Conservation (phyloP, 495 filamentous ascomycete genomes). For the Xylaria longipes region DNA sequence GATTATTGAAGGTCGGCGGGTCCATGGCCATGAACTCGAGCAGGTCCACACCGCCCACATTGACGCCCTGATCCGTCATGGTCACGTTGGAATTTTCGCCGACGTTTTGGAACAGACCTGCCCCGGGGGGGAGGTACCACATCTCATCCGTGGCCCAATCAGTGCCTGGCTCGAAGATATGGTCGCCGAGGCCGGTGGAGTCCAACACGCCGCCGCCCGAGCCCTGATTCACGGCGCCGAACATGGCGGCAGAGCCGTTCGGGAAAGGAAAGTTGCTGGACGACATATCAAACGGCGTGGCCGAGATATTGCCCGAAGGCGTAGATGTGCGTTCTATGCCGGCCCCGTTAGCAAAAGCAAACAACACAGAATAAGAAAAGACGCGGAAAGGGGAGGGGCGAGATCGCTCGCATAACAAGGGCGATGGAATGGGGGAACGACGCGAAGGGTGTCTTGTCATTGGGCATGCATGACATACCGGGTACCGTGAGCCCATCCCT, state of each 20-base stretch:
- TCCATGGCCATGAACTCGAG: constrained; percentile 66
- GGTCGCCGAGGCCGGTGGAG: constrained; percentile 32
- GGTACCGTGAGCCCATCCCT: constrained; percentile 38
- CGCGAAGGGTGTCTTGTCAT: neutral
- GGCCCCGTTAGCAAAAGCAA: constrained; percentile 18
- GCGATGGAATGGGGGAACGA: neutral
- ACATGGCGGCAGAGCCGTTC: constrained; percentile 51
- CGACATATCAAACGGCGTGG: constrained; percentile 60
- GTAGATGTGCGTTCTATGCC: constrained; percentile 51
- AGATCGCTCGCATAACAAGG: neutral
- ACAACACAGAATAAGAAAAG: neutral
- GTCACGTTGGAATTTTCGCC: constrained; percentile 56
- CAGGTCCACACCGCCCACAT: constrained; percentile 61
- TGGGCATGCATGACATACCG: constrained; percentile 32
- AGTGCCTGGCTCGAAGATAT: constrained; percentile 43
- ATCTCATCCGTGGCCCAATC: constrained; percentile 56
- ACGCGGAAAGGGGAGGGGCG: neutral
- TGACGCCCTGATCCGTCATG: constrained; percentile 66
- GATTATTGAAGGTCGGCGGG: constrained; percentile 40
- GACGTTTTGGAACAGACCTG: constrained; percentile 61
- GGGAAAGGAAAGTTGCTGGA: constrained; percentile 56
- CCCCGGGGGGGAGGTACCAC: constrained; percentile 63
- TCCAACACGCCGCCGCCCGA: constrained; percentile 44
- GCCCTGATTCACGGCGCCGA: constrained; percentile 52
- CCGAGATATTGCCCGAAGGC: constrained; percentile 58